A percentile compares a stretch with the other conserved stretches of the same genome.
These are phyloP conservation scores for Aspergillus fumigatus DNA, from an alignment of 2,329 filamentous ascomycete species.

Conservation along the genomic window DNA sequence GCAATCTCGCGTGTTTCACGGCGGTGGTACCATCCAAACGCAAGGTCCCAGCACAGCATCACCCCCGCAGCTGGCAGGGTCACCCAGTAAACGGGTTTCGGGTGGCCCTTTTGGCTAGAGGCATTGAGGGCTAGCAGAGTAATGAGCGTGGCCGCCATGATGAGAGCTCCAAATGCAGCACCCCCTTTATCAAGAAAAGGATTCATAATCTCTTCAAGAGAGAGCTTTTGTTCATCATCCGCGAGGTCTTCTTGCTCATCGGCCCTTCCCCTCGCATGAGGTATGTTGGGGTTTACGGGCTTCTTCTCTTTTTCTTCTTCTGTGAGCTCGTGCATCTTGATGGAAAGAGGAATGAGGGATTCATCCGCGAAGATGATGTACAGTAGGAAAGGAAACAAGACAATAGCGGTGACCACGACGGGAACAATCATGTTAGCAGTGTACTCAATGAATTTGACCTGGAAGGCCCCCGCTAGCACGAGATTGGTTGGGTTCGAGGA, in stretches of 20 bases:
- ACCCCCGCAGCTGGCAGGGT: conserved; percentile 64
- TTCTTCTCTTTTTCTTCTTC: conserved; percentile 51
- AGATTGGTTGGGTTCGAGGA: conserved; percentile 76
- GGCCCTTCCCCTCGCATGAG: conserved; percentile 53
- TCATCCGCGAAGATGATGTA: conserved; percentile 65
- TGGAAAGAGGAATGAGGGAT: conserved; percentile 59
- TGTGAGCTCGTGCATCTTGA: conserved; percentile 64
- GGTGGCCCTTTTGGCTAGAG: conserved; percentile 45
- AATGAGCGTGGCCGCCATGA: conserved; percentile 65
- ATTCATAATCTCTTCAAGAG: conserved; percentile 70
- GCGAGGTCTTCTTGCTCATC: conserved; percentile 50
- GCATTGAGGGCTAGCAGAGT: conserved; percentile 65
- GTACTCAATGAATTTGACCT: conserved; percentile 67
- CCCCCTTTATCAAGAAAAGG: conserved; percentile 66
- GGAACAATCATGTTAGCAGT: conserved; percentile 76
- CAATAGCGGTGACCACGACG: conserved; percentile 61
- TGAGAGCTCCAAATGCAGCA: conserved; percentile 58
- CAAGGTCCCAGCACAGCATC: conserved; percentile 65
- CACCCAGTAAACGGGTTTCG: conserved; percentile 62
- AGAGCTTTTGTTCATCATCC: conserved; percentile 53
- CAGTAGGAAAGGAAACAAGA: conserved; percentile 65
- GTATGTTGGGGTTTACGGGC: conserved; percentile 70
- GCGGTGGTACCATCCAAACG: conserved; percentile 59
- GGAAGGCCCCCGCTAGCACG: conserved; percentile 67
- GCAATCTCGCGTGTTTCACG: conserved; percentile 61